Evolutionary conservation across 2,329 filamentous ascomycete species (phyloP).

Genomic region (Cylindrodendrum hubeiense): DNA sequence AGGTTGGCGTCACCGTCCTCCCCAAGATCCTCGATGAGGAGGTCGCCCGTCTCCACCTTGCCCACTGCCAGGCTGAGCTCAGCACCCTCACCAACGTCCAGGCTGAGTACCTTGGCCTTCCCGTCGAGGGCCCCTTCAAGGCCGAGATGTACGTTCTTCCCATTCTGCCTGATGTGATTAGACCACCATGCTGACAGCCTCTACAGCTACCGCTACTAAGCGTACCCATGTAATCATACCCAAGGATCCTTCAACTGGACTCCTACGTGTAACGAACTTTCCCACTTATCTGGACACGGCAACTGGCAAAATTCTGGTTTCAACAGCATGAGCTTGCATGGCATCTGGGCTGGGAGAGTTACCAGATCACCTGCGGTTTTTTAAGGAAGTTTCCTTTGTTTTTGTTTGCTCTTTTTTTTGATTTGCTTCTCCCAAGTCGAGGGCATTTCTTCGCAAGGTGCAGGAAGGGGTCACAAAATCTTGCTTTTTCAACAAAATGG

Average conservation of each 20-base stretch:
- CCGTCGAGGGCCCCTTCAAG: constrained; percentile 94
- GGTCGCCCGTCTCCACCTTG: constrained; percentile 93
- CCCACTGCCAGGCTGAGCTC: constrained; percentile 95
- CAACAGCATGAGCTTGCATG: constrained; percentile 60
- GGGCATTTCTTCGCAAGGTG: constrained; percentile 44
- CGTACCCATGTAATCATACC: constrained; percentile 48
- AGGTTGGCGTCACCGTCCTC: constrained; percentile 90
- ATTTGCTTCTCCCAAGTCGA: constrained; percentile 34
- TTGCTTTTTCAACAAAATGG: constrained; percentile 57
- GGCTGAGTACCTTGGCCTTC: constrained; percentile 93
- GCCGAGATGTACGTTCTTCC: constrained; percentile 78
- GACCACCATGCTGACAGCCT: background rate
- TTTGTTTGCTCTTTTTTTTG: constrained; percentile 42
- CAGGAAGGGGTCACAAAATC: constrained; percentile 50
- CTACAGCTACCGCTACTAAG: constrained; percentile 60
- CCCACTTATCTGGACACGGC: constrained; percentile 46
- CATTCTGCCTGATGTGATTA: background rate
- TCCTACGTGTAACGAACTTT: constrained; percentile 53
- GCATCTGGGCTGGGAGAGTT: constrained; percentile 50
- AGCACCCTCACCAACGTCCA: constrained; percentile 86
- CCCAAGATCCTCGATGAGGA: constrained; percentile 99
- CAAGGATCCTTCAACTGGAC: constrained; percentile 56
- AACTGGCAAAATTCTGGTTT: constrained; percentile 56
- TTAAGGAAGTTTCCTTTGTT: constrained; percentile 39
- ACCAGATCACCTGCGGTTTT: constrained; percentile 43